Evolutionary conservation across 2,329 filamentous ascomycete species (phyloP), one percentile per base, ranked within the genome.

Genomic region (Aspergillus sp.): DNA sequence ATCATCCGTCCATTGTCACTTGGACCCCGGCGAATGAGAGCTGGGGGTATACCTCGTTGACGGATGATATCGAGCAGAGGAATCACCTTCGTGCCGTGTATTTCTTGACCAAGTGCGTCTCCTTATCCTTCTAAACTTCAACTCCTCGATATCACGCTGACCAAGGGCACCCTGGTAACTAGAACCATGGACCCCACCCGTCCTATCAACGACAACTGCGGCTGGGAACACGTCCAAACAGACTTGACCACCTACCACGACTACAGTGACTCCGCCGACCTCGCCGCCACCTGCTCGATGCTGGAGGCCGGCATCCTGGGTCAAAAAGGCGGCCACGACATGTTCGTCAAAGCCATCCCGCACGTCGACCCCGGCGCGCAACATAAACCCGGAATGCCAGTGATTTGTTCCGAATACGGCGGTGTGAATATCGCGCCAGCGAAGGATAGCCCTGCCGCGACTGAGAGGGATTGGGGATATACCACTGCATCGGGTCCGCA

Each of bases 201-300:
- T 4, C 80, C 80, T 10, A 73, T 86, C 57, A 86, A 85, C 57
- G 82, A 85, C 61, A 85, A 86, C 62, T 85, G 82, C 53, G 82
- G 82, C 32, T 85, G 82, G 82, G 81, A 85, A 57, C 81, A 85
- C 52, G 80, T 85, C 4, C 55, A 71, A 7, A 82, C 78, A 0
- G 82, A 85, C 53, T 66, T 85, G 2, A 79, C 77, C 27, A 84
- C 82, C 0, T 86, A 82, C 68, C 82, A 85, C 60, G 81, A 85
- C 61, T 86, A 85, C 58, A 70, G 72, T 12, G 81, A 85, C 55
- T 78, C 71, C 0, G 69, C 75, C 0, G 75, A 73, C 26, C 71
- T 86, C 5, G 69, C 74, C 4, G 67, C 74, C 48, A 78, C 76
- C 1, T 84, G 80, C 56, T 64, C 68, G 0, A 73, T 66, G 2